These are phyloP conservation scores for Neocatenulostroma microsporum DNA, from an alignment of 2,329 filamentous ascomycete species.

Conservation along the genomic window DNA sequence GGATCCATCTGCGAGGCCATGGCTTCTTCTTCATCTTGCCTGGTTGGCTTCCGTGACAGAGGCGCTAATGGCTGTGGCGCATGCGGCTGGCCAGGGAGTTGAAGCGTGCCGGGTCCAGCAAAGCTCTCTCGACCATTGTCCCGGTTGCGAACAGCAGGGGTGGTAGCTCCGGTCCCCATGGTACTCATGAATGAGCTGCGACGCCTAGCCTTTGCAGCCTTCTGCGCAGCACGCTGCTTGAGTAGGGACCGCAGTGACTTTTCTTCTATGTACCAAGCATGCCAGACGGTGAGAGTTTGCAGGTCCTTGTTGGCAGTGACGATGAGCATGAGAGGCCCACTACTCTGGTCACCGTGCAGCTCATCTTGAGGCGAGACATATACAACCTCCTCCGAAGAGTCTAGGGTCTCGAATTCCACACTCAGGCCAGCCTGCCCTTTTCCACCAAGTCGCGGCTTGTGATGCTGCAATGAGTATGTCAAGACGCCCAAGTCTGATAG, in stretches of 20 bases:
- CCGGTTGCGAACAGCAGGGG: constrained; percentile 57
- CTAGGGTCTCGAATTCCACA: constrained; percentile 54
- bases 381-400: constrained; percentile 71
- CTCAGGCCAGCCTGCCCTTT: constrained; percentile 22
- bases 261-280: constrained; percentile 65
- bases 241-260: constrained; percentile 44
- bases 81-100: constrained; percentile 16
- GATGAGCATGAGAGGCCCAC: constrained; percentile 57
- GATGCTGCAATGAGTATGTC: constrained; percentile 23
- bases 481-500: constrained; percentile 78
- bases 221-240: constrained; percentile 32
- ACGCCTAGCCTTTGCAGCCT: constrained; percentile 48
- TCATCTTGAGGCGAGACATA: constrained; percentile 66
- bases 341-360: constrained; percentile 24
- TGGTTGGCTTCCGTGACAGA: constrained; percentile 21
- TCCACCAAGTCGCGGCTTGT: constrained; percentile 17
- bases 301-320: constrained; percentile 73
- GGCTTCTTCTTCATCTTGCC: constrained; percentile 36
- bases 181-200: constrained; percentile 55
- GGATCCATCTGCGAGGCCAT: constrained; percentile 45
- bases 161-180: constrained; percentile 61
- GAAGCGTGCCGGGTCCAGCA: constrained; percentile 42
- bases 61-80: constrained; percentile 14
- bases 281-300: constrained; percentile 77
- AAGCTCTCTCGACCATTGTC: constrained; percentile 68